These are phyloP conservation scores for Sugiyamaella novakii DNA, from an alignment of 1,139 yeast species.

Conservation along the genomic window DNA sequence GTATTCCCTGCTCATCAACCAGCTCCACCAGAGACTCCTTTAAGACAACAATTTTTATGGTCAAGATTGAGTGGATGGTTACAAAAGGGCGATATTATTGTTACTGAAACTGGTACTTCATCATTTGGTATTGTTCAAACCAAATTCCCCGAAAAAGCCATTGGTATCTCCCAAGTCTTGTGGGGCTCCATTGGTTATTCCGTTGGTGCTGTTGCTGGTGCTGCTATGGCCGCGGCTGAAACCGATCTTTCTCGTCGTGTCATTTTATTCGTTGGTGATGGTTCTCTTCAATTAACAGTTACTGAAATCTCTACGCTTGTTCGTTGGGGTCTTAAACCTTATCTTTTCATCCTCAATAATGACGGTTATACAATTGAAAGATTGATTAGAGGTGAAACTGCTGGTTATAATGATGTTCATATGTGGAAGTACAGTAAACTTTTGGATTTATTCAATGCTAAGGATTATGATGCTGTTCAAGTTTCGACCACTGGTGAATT, in stretches of 20 bases:
- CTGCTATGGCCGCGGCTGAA: constrained; percentile 81
- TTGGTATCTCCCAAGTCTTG: constrained; percentile 83
- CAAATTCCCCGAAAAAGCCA: constrained; percentile 69
- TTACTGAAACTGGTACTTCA: constrained; percentile 89
- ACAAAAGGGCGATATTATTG: constrained; percentile 74
- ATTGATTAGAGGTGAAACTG: constrained; percentile 78
- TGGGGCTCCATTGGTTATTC: constrained; percentile 93
- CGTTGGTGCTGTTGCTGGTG: constrained; percentile 84
- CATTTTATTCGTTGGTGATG: constrained; percentile 84
- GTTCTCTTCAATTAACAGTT: constrained; percentile 84
- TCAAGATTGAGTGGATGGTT: constrained; percentile 72
- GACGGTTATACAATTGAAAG: constrained; percentile 90
- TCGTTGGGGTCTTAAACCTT: constrained; percentile 78
- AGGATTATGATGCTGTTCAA: constrained; percentile 48
- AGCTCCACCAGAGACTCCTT: constrained; percentile 43
- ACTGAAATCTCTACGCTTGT: constrained; percentile 85
- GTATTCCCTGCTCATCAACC: constrained; percentile 30
- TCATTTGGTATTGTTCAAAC: constrained; percentile 84
- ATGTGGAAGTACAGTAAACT: constrained; percentile 75
- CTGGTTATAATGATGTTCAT: constrained; percentile 78
- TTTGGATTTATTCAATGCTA: constrained; percentile 73
- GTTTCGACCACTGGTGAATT: constrained; percentile 69
- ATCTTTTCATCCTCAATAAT: constrained; percentile 79
- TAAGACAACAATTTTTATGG: constrained; percentile 85
- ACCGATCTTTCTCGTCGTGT: constrained; percentile 70